phyloP scores from a whole-genome alignment of 257 asterid species.

The Haberlea rhodopensis region DNA sequence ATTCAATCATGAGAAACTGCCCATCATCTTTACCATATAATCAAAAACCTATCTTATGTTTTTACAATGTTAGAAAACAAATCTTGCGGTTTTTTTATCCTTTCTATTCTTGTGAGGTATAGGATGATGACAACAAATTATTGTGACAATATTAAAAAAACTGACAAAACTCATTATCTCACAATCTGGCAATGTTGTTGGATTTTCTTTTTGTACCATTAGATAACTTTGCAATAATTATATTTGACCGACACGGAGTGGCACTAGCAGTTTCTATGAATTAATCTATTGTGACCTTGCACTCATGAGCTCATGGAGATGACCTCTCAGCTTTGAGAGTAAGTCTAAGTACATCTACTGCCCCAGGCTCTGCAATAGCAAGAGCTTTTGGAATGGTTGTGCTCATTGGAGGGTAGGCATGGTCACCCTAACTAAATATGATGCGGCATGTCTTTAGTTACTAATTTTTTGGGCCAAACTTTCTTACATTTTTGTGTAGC shows the following conservation, averaged over 20 bases:
- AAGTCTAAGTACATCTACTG: neutral
- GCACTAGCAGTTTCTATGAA: neutral
- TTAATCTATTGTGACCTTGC: slow-evolving; percentile 4
- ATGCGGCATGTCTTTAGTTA: neutral
- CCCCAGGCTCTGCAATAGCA: neutral
- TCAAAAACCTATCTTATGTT: too few relatives aligned
- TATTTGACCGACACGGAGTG: neutral
- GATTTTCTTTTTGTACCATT: too few relatives aligned
- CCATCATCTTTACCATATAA: too few relatives aligned
- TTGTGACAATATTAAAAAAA: too few relatives aligned
- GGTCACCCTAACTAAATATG: neutral
- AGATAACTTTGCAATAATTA: too few relatives aligned
- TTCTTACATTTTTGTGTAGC: neutral
- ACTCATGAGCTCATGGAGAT: neutral
- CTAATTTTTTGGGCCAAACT: slow-evolving; percentile 2
- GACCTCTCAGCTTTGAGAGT: neutral
- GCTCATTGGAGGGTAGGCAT: neutral
- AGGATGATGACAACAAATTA: too few relatives aligned
- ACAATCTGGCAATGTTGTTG: too few relatives aligned
- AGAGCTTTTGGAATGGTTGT: slow-evolving; percentile 1
- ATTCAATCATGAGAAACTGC: too few relatives aligned
- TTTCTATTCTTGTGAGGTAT: too few relatives aligned
- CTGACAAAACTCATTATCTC: too few relatives aligned
- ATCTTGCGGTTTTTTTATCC: too few relatives aligned
- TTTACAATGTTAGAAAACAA: too few relatives aligned